A percentile compares a stretch with the other conserved stretches of the same genome.
phyloP scores from a whole-genome alignment of 2,329 filamentous ascomycete species.

The Trichoderma guizhouense region DNA sequence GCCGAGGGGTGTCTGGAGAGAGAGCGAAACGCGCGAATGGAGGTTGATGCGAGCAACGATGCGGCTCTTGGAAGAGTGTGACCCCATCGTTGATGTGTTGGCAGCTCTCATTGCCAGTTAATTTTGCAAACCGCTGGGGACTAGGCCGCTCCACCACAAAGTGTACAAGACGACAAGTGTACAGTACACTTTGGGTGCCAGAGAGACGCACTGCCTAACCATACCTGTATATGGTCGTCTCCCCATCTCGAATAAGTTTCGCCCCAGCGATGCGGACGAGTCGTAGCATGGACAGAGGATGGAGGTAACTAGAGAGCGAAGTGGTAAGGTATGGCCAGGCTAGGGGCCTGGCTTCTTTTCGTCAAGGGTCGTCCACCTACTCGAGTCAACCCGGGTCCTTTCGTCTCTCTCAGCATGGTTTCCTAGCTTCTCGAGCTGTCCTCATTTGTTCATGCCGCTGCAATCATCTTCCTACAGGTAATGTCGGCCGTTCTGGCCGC shows the following conservation, averaged over 20 bases:
- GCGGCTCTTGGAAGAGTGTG: slow-evolving; percentile 64
- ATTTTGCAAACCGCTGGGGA: slow-evolving; percentile 57
- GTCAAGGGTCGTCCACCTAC: slow-evolving; percentile 1
- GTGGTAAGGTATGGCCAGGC: slow-evolving; percentile 9
- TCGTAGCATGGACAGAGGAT: slow-evolving; percentile 7
- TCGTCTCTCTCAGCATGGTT: background rate
- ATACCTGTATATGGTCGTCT: slow-evolving; percentile 38
- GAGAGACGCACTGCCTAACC: slow-evolving; percentile 41
- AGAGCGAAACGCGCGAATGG: slow-evolving; percentile 34
- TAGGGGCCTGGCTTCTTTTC: background rate
- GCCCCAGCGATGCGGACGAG: slow-evolving; percentile 13
- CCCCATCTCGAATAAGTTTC: slow-evolving; percentile 37
- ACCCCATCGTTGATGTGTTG: slow-evolving; percentile 81
- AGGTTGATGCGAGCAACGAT: slow-evolving; percentile 58
- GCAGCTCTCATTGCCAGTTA: slow-evolving; percentile 82
- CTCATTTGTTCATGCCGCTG: background rate
- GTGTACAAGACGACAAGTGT: slow-evolving; percentile 36
- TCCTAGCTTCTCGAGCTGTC: background rate
- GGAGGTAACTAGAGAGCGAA: background rate
- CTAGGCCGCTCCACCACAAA: slow-evolving; percentile 60
- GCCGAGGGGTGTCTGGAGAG: slow-evolving; percentile 44
- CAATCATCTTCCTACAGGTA: background rate
- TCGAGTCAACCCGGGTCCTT: background rate
- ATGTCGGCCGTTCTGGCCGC: slow-evolving; percentile 17
- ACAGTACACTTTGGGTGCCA: slow-evolving; percentile 3